Percentiles rank a stretch among this genome's conserved stretches.
phyloP scores from a whole-genome alignment of 2,329 filamentous ascomycete species.

The Drechslera avenae region DNA sequence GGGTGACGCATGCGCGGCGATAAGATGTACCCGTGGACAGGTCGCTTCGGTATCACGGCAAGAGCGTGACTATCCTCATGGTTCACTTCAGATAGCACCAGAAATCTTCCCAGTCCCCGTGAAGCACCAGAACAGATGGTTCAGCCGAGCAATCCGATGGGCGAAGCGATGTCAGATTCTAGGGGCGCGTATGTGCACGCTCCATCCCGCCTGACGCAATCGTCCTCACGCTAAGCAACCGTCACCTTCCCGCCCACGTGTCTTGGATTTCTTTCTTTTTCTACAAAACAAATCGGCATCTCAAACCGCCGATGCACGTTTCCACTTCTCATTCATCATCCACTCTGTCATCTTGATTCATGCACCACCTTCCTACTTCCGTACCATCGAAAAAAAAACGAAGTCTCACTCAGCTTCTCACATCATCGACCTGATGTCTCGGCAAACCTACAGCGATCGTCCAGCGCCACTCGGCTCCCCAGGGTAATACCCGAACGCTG shows the following conservation, averaged over 20 bases:
- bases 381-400: conserved; percentile 1
- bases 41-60: too few relatives aligned
- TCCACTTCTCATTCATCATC: neutral
- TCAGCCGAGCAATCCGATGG: too few relatives aligned
- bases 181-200: too few relatives aligned
- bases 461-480: conserved; percentile 10
- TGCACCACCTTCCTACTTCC: neutral
- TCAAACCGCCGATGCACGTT: neutral
- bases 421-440: conserved; percentile 1
- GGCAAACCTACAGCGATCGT: neutral
- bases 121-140: too few relatives aligned
- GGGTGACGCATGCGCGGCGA: too few relatives aligned
- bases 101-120: too few relatives aligned
- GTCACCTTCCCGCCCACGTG: neutral
- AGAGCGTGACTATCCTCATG: too few relatives aligned
- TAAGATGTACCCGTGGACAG: too few relatives aligned
- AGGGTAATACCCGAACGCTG: conserved; percentile 11
- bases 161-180: too few relatives aligned
- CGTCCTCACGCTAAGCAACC: neutral
- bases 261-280: neutral
- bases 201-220: neutral
- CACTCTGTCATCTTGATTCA: neutral
- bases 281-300: neutral
- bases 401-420: neutral
- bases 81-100: too few relatives aligned